Base-by-base conservation (phyloP, 306 rosid species). In the Pterocarpus macrocarpus region DNA sequence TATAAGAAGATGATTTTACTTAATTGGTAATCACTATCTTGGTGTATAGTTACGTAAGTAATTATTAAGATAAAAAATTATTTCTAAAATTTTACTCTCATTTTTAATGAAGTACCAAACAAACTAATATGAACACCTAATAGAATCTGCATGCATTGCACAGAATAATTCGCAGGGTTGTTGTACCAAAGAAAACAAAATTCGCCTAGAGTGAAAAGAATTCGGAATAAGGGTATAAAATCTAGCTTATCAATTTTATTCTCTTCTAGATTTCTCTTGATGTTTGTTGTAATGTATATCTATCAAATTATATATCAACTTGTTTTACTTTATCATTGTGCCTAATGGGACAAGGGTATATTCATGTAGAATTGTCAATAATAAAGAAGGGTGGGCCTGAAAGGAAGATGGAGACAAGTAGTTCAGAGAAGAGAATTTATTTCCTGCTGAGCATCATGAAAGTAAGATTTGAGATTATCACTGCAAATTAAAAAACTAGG, bases 261-360 rank as follows among this genome's bases (percentile, higher is more conserved):
- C 22, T 62, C 39, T 68, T 71, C 14, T 38, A n/a, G 66, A 75
- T 68, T 75, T 49, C 44, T 58, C 64, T 75, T 58, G 8, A 59
- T 55, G 58, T 59, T 59, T 47, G 41, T 59, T 69, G 59, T 22
- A n/a, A 49, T 49, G 10, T 43, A 43, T 7, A 34, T 53, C 13
- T 32, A 53, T 38, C 13, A 39, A 64, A 65, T 55, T 41, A 44
- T 67, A 43, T 14, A 44, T 81, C 64, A 74, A 56, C 36, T 12
- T 62, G 38, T 53, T 38, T 77, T 39, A 14, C 73, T 56, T 17
- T 64, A 22, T 68, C 52, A 10, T 41, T 10, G 47, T 73, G 76
- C 5, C 41, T 56, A 81, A 74, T 67, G 57, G n/a, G 81, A 81
- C 76, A 81, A 67, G 80, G 80, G 85, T 49, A 67, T 75, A 81